phyloP scores from a whole-genome alignment of 2,329 filamentous ascomycete species.

The Aplosporella prunicola region DNA sequence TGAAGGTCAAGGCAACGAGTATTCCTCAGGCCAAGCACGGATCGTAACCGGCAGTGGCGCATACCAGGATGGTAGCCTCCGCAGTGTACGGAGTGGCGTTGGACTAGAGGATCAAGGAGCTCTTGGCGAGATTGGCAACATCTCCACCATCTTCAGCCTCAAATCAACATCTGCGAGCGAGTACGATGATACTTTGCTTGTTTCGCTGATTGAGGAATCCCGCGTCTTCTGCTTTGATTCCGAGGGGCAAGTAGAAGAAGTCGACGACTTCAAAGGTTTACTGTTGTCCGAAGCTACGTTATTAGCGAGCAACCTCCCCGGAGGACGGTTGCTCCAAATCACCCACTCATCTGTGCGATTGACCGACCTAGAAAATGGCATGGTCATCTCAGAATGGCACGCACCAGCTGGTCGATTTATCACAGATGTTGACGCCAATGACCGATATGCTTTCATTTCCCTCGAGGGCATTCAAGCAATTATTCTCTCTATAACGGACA shows the following conservation, averaged over 20 bases:
- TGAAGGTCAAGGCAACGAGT: constrained; percentile 73
- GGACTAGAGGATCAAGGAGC: constrained; percentile 81
- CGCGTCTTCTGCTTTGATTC: constrained; percentile 68
- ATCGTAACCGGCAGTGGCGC: constrained; percentile 90
- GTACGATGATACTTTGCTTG: constrained; percentile 60
- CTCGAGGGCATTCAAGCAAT: constrained; percentile 64
- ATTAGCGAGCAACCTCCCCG: constrained; percentile 55
- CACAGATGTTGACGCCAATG: constrained; percentile 68
- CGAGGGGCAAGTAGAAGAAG: constrained; percentile 74
- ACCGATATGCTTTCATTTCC: constrained; percentile 60
- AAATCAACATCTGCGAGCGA: constrained; percentile 40
- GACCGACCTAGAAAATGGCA: constrained; percentile 47
- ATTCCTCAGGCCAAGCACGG: constrained; percentile 87
- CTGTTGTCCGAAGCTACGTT: constrained; percentile 62
- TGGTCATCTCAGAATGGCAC: constrained; percentile 51
- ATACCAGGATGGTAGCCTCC: constrained; percentile 75
- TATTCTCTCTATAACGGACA: constrained; percentile 53
- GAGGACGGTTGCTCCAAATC: constrained; percentile 63
- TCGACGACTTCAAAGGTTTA: constrained; percentile 66
- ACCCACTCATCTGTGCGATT: constrained; percentile 56
- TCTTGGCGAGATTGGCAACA: constrained; percentile 66
- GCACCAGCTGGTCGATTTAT: constrained; percentile 47
- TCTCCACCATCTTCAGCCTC: constrained; percentile 64
- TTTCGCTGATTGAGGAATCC: constrained; percentile 76
- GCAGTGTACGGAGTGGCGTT: constrained; percentile 88